Evolutionary conservation across 106 monocot genomes (phyloP), one percentile per base, ranked within the genome.

Genomic region (Dendrobium nobile): DNA sequence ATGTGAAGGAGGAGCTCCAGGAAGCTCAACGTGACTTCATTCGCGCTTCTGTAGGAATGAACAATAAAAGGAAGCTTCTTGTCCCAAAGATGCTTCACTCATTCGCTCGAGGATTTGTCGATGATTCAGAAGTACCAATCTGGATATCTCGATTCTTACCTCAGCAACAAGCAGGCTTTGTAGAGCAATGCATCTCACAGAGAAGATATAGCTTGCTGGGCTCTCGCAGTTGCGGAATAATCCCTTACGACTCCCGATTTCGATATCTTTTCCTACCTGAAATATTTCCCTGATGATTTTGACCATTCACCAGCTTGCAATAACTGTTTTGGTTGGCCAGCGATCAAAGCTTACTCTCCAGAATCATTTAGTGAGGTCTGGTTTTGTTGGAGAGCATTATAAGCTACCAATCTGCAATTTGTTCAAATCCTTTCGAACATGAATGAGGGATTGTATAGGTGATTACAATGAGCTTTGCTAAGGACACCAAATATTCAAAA

Each of bases 261-360:
- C 93, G 96, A 0, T 96, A 93, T 61, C 89, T 93, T 58, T 93
- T 96, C 80, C 75, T 93, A 45, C 96, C 93, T 13, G 91, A 93
- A 26, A 75, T 79, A 51, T 28, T 87, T 47, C 80, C 44, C 26
- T 78, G 70, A 85, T 11, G 8, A 27, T 16, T 37, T 37, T 22
- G 1, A 51, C 10, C 15, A 45, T 45, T 45, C 51, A 15, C 51
- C 51, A 13, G 51, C 13, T 51, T 51, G 13, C 51, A 51, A 13
- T 13, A 51, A 2, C 15, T 51, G 13, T 16, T 51, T 13, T 51
- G 3, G 64, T 65, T 6, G 10, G 26, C 24, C 64, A 9, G 64
- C 3, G 24, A 65, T 65, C 6, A 65, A 65, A 22, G 22, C 24
- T 22, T 24, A 8, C 7, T 65, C 7, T n/a, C 64, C n/a, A n/a